Base-by-base conservation (phyloP, 2,329 filamentous ascomycete species). In the Aspergillus texensis region DNA sequence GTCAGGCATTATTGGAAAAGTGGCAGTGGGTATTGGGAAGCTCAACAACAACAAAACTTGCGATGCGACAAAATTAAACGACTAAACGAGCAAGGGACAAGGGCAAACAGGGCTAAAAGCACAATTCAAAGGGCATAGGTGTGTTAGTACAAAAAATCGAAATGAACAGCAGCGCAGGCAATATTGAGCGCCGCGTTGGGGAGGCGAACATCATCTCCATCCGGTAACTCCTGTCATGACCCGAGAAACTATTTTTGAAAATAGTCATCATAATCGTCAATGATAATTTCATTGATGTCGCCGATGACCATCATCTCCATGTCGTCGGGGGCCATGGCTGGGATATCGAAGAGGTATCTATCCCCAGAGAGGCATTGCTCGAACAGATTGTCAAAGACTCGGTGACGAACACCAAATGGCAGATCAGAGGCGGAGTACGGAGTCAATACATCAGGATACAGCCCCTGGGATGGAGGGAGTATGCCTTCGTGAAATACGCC, bases 341-440 rank as follows among this genome's bases (percentile, higher is more conserved):
- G 55, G 32, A 58, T 19, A 16, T 58, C 30, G 14, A 62, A 58
- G n/a, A 54, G 19, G 26, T 62, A 53, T n/a, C 45, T 28, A 8
- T 45, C 24, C 21, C 45, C 34, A 1, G 41, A 21, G 28, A 58
- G 39, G 43, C 55, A 62, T 28, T 57, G 32, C 16, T 54, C 43
- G 12, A 62, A 30, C 34, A 62, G 43, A 30, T 10, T 39, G 34
- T 53, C 41, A 32, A 62, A 43, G 8, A 62, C 19, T n/a, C 9
- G 11, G 12, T 21, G 39, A 5, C 55, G 54, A 43, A 57, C 11
- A 10, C 32, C n/a, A 28, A 45, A 34, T 39, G 60, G 60, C 43
- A 62, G 6, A 4, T 39, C 43, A 3, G 52, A 50, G 11, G 52
- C 59, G 8, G 59, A 46, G 26, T 26, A 39, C 11, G 59, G 59